Conservation (phyloP, 1,139 yeast genomes). For the Pichia sp. region DNA sequence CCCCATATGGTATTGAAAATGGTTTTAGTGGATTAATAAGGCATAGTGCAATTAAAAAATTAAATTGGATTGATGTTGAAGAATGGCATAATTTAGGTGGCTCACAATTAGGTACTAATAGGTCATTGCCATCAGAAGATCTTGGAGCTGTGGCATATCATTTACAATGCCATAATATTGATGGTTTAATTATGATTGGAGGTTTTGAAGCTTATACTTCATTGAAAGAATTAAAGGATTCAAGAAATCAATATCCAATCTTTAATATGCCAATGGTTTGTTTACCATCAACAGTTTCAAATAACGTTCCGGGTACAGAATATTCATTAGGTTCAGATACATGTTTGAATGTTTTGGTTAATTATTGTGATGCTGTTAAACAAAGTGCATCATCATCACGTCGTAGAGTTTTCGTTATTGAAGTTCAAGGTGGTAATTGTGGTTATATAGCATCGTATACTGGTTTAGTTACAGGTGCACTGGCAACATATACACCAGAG, state of each 20-base stretch:
- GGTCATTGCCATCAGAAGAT: conserved; percentile 75
- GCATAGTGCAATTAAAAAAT: conserved; percentile 67
- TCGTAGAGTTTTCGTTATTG: conserved; percentile 92
- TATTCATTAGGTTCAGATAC: conserved; percentile 93
- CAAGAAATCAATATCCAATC: conserved; percentile 73
- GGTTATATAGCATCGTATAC: conserved; percentile 89
- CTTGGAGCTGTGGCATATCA: conserved; percentile 85
- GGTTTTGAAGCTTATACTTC: conserved; percentile 93
- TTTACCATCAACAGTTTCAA: conserved; percentile 94
- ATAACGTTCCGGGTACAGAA: conserved; percentile 96
- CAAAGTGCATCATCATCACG: conserved; percentile 94
- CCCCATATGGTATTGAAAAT: conserved; percentile 78
- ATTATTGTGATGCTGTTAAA: conserved; percentile 91
- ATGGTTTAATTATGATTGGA: conserved; percentile 86
- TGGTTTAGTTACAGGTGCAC: conserved; percentile 88
- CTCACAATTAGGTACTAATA: conserved; percentile 90
- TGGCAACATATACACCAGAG: conserved; percentile 91
- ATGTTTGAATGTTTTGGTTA: conserved; percentile 81
- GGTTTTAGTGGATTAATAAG: conserved; percentile 89
- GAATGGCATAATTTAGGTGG: conserved; percentile 93
- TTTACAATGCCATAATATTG: conserved; percentile 76
- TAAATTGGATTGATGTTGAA: conserved; percentile 82
- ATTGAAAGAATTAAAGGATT: conserved; percentile 68
- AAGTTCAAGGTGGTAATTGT: conserved; percentile 95
- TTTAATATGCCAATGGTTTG: conserved; percentile 92